These are phyloP conservation scores for Neopestalotiopsis rosae DNA, from an alignment of 2,329 filamentous ascomycete genomes.

Conservation along the genomic window DNA sequence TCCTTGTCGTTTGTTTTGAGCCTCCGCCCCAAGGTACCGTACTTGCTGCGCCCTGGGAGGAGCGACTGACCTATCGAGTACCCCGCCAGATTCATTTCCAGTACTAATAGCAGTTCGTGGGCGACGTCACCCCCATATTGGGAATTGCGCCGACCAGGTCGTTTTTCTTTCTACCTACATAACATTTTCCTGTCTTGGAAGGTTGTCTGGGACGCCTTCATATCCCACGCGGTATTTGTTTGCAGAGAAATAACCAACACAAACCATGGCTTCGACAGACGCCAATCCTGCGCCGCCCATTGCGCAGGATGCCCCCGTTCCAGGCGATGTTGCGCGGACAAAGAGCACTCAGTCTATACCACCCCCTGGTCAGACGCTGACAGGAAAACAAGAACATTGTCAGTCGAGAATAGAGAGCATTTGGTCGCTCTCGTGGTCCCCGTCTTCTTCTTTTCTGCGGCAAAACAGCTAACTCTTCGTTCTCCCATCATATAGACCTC, in stretches of 20 bases:
- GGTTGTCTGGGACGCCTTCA: not conserved
- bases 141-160: not conserved
- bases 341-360: constrained; percentile 24
- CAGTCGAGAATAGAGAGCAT: constrained; percentile 35
- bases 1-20: not conserved
- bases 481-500: constrained; percentile 65
- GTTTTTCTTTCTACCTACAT: not conserved
- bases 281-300: not conserved
- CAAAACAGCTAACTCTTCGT: not conserved
- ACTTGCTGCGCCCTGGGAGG: not conserved
- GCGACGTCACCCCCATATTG: not conserved
- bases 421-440: constrained; percentile 16
- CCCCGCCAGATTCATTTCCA: not conserved
- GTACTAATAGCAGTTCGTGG: not conserved
- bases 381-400: constrained; percentile 99
- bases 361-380: constrained; percentile 62
- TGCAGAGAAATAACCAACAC: not conserved
- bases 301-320: not conserved
- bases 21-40: not conserved
- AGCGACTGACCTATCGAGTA: not conserved
- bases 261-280: constrained; percentile 1
- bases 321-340: constrained; percentile 7
- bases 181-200: not conserved
- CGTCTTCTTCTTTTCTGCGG: constrained; percentile 6
- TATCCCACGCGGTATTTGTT: not conserved